Evolutionary conservation across 2,329 filamentous ascomycete species (phyloP), one percentile per base, ranked within the genome.

Genomic region (Paecilomyces fulvus): DNA sequence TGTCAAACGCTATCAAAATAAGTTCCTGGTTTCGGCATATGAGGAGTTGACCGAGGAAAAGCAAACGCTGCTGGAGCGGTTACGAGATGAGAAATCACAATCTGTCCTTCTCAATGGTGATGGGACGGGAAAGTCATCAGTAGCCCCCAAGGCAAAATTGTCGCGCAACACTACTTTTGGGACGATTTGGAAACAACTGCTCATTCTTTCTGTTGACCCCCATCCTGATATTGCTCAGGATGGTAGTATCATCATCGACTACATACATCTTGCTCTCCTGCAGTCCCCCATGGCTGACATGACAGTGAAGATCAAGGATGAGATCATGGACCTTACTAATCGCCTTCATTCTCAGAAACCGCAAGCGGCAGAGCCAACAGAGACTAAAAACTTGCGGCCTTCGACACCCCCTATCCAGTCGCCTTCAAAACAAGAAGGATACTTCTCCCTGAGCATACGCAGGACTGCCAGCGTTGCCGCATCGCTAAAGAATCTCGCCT

Each of bases 161-260:
- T 90, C 92, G 11, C 86, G 89, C 61, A 94, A 95, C 67, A 96
- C 91, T 0, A 89, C 96, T 17, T 96, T 95, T 70, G 88, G 92
- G 30, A 89, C 92, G 0, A 88, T 95, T 60, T 99, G 94, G 94
- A 94, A 95, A 70, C 89, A 96, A 66, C 81, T 95, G 49, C 78
- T 96, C 58, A 89, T 95, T 60, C 80, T 97, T 71, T 92, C 90
- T 49, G 90, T 95, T 17, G 94, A 99, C 68, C 92, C 94, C 46
- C 92, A 96, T 67, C 91, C 92, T 1, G 92, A 97, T 67, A 89
- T 97, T 31, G 89, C 95, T 60, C 83, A 87, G 61, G 89, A 94
- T 69, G 92, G 91, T 9, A 86, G 85, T 5, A 80, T 87, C n/a
- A 85, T 97, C 49, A 84, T 95, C 30, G 94, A 99, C 71, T 89